phyloP scores from a whole-genome alignment of 805 yeast genomes.

The Zygosaccharomyces lentus region DNA sequence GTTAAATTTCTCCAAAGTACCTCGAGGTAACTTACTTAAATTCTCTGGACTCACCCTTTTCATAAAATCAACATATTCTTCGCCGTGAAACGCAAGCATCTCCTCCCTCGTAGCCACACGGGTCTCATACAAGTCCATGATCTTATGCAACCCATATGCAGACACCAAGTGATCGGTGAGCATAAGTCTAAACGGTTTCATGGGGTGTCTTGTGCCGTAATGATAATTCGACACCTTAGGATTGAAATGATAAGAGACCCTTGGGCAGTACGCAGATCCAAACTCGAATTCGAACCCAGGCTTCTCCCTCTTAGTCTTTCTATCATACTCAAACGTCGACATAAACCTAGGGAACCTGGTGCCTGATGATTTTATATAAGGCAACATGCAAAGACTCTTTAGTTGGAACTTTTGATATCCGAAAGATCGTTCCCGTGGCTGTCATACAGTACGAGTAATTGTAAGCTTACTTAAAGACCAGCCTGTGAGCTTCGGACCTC shows the following conservation, averaged over 20 bases:
- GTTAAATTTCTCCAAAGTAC: constrained; percentile 60
- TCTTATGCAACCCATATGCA: constrained; percentile 77
- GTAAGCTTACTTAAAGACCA: background rate
- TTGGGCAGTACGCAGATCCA: constrained; percentile 42
- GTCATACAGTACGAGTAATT: background rate
- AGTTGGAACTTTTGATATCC: background rate
- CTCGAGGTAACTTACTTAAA: constrained; percentile 48
- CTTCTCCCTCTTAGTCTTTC: constrained; percentile 38
- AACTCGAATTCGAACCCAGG: constrained; percentile 51
- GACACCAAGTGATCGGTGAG: constrained; percentile 88
- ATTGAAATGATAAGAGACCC: constrained; percentile 85
- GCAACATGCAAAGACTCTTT: background rate
- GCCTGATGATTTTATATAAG: background rate
- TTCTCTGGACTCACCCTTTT: constrained; percentile 74
- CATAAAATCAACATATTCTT: constrained; percentile 77
- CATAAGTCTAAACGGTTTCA: constrained; percentile 95
- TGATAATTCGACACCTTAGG: constrained; percentile 77
- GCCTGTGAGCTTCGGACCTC: background rate
- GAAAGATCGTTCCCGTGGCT: background rate
- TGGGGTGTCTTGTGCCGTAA: constrained; percentile 94
- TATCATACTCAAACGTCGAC: constrained; percentile 39
- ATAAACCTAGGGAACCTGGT: constrained; percentile 2
- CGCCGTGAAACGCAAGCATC: constrained; percentile 75
- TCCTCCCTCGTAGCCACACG: constrained; percentile 79
- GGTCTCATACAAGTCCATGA: constrained; percentile 86